These are phyloP conservation scores for Clarireedia homoeocarpa DNA, from an alignment of 2,329 filamentous ascomycete genomes.

Conservation along the genomic window DNA sequence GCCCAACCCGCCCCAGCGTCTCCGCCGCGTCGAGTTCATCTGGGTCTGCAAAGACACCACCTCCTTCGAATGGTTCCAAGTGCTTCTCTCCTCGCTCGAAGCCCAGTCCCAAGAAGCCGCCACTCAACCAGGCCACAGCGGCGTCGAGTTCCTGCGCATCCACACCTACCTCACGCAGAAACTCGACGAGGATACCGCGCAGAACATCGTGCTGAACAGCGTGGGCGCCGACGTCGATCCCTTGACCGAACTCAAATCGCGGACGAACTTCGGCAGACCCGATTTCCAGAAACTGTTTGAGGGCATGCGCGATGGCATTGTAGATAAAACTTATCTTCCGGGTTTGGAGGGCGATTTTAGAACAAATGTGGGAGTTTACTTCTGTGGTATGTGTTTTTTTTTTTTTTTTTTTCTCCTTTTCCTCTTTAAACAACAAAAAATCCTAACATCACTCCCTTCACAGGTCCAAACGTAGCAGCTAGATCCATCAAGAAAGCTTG, in stretches of 20 bases:
- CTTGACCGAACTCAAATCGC: slow-evolving; percentile 78
- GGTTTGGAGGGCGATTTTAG: slow-evolving; percentile 69
- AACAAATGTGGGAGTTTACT: slow-evolving; percentile 93
- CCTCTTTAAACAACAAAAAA: not conserved
- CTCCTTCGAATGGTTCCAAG: slow-evolving; percentile 99
- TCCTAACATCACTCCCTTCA: slow-evolving; percentile 8
- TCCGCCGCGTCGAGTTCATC: slow-evolving; percentile 95
- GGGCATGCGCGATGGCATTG: slow-evolving; percentile 80
- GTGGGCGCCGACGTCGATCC: slow-evolving; percentile 85
- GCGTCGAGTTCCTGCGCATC: slow-evolving; percentile 85
- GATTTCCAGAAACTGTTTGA: slow-evolving; percentile 77
- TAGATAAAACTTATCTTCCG: slow-evolving; percentile 76
- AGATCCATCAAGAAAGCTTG: slow-evolving; percentile 79
- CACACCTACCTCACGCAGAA: slow-evolving; percentile 96
- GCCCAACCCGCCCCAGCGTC: slow-evolving; percentile 80
- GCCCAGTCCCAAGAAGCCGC: slow-evolving; percentile 68
- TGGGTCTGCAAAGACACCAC: slow-evolving; percentile 96
- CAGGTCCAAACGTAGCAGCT: slow-evolving; percentile 43
- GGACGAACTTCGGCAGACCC: slow-evolving; percentile 91
- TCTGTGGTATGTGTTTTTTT: slow-evolving; percentile 66
- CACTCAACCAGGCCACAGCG: slow-evolving; percentile 57
- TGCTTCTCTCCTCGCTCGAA: slow-evolving; percentile 83
- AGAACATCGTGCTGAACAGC: slow-evolving; percentile 95
- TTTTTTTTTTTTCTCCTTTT: slow-evolving; percentile 36
- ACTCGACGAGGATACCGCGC: slow-evolving; percentile 82